Percentiles rank a stretch among this genome's conserved stretches.
These are phyloP conservation scores for Fusarium floridanum DNA, from an alignment of 2,329 filamentous ascomycete species.

Conservation along the genomic window DNA sequence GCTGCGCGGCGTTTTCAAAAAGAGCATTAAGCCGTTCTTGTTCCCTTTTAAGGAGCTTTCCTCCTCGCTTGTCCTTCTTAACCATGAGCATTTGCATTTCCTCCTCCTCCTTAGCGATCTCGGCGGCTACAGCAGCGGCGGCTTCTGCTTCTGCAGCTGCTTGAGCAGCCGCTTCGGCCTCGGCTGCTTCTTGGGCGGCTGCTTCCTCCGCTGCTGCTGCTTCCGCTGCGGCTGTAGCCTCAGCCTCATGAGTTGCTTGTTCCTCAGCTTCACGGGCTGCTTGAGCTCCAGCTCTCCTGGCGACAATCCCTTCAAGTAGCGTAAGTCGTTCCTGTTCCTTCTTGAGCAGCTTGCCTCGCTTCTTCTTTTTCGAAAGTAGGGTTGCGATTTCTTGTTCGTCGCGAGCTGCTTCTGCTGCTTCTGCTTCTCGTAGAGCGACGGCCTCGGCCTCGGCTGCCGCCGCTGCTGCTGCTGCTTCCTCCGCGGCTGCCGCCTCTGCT, in stretches of 20 bases:
- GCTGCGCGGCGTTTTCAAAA: constrained; percentile 17
- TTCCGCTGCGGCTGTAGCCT: constrained; percentile 16
- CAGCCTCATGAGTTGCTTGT: constrained; percentile 29
- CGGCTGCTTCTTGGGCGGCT: constrained; percentile 26
- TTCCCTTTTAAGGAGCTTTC: constrained; percentile 37
- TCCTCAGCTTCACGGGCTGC: constrained; percentile 36
- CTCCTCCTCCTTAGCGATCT: constrained; percentile 37
- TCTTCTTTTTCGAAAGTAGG: constrained; percentile 37
- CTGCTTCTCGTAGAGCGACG: constrained; percentile 40
- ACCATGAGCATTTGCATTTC: constrained; percentile 26
- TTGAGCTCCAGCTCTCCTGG: constrained; percentile 29
- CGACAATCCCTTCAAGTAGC: constrained; percentile 31
- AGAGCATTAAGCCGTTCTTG: constrained; percentile 46
- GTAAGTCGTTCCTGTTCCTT: constrained; percentile 40
- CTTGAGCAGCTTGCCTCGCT: constrained; percentile 39
- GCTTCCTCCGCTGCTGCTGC: constrained; percentile 20
- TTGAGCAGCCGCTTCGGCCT: constrained; percentile 34
- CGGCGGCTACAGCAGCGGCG: constrained; percentile 18
- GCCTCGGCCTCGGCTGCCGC: constrained; percentile 37
- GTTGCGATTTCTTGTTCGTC: constrained; percentile 39
- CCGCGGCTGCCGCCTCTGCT: constrained; percentile 45
- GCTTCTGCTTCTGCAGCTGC: constrained; percentile 31
- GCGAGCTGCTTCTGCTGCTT: constrained; percentile 49
- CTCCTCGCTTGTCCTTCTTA: constrained; percentile 24
- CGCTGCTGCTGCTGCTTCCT: constrained; percentile 26